Conservation (phyloP, 805 yeast genomes). For the Groenewaldozyma tartarivorans region DNA sequence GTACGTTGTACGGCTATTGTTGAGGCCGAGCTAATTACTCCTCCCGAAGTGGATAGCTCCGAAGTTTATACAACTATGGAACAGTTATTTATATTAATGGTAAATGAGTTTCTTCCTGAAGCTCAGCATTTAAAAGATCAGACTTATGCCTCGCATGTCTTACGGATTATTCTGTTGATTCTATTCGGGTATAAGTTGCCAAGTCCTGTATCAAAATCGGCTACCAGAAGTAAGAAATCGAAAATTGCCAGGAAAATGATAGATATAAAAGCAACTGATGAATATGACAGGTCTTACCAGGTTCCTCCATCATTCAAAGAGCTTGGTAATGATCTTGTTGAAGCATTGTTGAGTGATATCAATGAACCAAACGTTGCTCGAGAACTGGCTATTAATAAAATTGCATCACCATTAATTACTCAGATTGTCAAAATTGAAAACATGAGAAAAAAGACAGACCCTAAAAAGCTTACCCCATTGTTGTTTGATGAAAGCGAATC, state of each 20-base stretch:
- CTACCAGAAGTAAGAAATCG: constrained; percentile 75
- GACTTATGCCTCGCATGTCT: constrained; percentile 81
- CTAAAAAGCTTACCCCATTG: constrained; percentile 35
- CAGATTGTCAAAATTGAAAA: constrained; percentile 73
- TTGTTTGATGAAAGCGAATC: constrained; percentile 42
- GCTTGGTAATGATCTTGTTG: constrained; percentile 44
- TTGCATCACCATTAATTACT: constrained; percentile 85
- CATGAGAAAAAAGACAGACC: constrained; percentile 40
- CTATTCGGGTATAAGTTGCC: constrained; percentile 74
- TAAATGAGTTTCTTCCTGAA: constrained; percentile 26
- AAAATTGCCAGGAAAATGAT: constrained; percentile 85
- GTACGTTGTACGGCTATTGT: constrained; percentile 65
- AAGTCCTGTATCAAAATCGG: constrained; percentile 52
- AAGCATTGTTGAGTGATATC: constrained; percentile 29
- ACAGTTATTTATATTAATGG: constrained; percentile 50
- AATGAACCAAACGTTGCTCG: constrained; percentile 45
- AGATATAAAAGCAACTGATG: constrained; percentile 70
- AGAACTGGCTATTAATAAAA: constrained; percentile 64
- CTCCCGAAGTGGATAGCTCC: constrained; percentile 26
- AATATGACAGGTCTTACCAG: constrained; percentile 55
- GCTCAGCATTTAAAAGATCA: constrained; percentile 48
- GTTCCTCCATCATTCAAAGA: constrained; percentile 61
- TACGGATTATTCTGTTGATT: constrained; percentile 62
- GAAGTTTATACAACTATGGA: constrained; percentile 51
- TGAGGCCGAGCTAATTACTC: constrained; percentile 58